A percentile compares a stretch with the other conserved stretches of the same genome.
These are phyloP conservation scores for Gaultheria prostrata DNA, from an alignment of 148 eudicot species.

Conservation along the genomic window DNA sequence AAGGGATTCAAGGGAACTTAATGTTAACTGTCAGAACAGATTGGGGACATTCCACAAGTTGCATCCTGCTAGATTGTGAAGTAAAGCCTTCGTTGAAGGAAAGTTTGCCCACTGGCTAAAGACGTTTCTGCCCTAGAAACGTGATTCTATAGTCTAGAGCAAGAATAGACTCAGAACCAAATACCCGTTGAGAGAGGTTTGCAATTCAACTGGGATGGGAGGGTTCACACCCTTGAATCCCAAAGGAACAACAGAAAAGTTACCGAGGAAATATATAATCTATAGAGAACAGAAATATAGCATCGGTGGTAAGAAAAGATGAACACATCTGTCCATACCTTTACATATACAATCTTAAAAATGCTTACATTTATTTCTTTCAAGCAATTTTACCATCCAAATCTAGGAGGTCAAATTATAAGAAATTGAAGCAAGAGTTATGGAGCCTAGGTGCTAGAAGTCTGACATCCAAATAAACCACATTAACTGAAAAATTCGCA, in stretches of 20 bases:
- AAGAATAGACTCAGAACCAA: not conserved
- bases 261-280: not conserved
- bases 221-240: not conserved
- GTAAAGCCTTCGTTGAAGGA: not conserved
- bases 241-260: not conserved
- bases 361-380: not conserved
- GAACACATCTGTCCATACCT: not conserved
- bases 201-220: not conserved
- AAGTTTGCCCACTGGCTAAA: not conserved
- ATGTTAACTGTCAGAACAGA: not conserved
- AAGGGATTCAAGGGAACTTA: not conserved
- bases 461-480: not conserved
- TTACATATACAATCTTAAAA: not conserved
- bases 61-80: not conserved
- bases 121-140: not conserved
- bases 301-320: not conserved
- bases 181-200: not conserved
- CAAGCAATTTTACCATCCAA: not conserved
- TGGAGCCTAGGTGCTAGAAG: not conserved
- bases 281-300: not conserved
- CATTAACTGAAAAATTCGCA: not conserved
- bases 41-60: not conserved
- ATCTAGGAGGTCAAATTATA: not conserved
- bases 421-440: not conserved
- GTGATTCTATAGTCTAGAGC: not conserved